phyloP scores from a whole-genome alignment of 2,329 filamentous ascomycete genomes.

The Beauveria rudraprayagi region DNA sequence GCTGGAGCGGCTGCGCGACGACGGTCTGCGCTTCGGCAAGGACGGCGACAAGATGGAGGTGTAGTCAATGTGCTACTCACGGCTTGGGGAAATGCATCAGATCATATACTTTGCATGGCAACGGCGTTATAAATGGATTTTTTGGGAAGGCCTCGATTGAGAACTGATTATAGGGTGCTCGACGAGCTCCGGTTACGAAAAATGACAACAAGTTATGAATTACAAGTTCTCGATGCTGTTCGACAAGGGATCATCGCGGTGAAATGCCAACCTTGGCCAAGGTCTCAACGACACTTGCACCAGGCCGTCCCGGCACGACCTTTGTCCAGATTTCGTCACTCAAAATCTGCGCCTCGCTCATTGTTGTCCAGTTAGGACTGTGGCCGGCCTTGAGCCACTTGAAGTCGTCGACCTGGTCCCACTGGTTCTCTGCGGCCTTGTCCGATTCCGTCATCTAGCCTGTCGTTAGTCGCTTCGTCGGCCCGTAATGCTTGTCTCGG shows the following conservation, averaged over 20 bases:
- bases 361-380: conserved; percentile 79
- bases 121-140: not conserved
- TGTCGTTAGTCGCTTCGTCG: not conserved
- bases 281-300: conserved; percentile 56
- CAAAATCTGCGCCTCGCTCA: conserved; percentile 54
- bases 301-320: conserved; percentile 55
- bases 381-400: conserved; percentile 85
- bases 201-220: not conserved
- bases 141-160: not conserved
- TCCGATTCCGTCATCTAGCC: conserved; percentile 23
- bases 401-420: conserved; percentile 92
- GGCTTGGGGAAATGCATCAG: too few relatives aligned
- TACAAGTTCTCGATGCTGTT: not conserved
- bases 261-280: conserved; percentile 43
- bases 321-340: conserved; percentile 59
- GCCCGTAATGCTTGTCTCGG: too few relatives aligned
- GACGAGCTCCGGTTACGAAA: not conserved
- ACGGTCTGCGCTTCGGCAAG: conserved; percentile 34
- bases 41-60: conserved; percentile 34
- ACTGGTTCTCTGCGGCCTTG: conserved; percentile 53
- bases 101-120: not conserved
- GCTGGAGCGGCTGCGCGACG: conserved; percentile 45
- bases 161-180: not conserved
- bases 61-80: conserved; percentile 11
- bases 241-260: conserved; percentile 6